Conservation (phyloP, 1,284 basidiomycete genomes). For the Ceratobasidium sp. region DNA sequence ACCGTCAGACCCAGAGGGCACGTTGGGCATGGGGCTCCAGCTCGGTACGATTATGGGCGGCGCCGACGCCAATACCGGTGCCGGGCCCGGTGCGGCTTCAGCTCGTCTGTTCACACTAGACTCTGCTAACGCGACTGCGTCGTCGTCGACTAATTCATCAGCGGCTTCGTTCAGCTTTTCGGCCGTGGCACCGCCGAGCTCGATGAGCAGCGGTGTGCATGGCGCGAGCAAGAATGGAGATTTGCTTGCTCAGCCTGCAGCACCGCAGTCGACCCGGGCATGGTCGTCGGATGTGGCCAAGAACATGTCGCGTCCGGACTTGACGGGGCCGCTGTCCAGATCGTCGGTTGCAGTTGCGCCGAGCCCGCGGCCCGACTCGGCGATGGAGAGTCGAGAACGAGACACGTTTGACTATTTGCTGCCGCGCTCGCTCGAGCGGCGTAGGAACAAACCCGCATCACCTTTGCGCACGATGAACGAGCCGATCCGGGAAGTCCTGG, state of each 20-base stretch:
- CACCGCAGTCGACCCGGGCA: neutral
- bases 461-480: constrained; percentile 71
- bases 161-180: constrained; percentile 28
- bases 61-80: neutral
- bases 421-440: constrained; percentile 14
- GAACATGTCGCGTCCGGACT: neutral
- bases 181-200: neutral
- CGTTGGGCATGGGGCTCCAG: neutral
- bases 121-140: neutral
- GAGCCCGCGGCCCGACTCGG: constrained; percentile 39
- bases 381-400: constrained; percentile 15
- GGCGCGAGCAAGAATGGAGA: neutral
- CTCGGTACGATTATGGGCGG: constrained; percentile 15
- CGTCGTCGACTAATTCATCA: constrained; percentile 16
- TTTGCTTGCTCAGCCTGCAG: neutral
- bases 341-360: neutral
- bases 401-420: constrained; percentile 34
- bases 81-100: constrained; percentile 24
- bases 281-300: constrained; percentile 33
- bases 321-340: neutral
- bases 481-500: constrained; percentile 79
- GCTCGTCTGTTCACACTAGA: constrained; percentile 1
- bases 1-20: neutral
- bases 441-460: constrained; percentile 57
- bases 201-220: neutral